Base-by-base conservation (phyloP, 495 filamentous ascomycete species). In the Talaromyces adpressus region DNA sequence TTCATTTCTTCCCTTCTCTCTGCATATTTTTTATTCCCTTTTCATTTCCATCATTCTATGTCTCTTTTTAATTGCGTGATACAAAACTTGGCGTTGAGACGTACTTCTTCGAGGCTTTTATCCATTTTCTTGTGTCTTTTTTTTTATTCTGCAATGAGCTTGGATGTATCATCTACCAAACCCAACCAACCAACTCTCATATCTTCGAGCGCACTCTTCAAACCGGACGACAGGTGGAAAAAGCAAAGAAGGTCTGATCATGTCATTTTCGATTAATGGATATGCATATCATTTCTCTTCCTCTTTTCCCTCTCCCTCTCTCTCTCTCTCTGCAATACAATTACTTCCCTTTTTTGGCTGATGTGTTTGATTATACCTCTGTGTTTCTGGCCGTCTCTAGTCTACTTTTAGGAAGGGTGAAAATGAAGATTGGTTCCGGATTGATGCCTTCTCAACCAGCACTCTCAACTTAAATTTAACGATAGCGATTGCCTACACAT, bases 11-110 rank as follows among this genome's bases (percentile, higher is more conserved):
- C 45, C 32, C 25, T 61, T 61, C 59, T 66, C 63, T 66, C 47
- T 63, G 59, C 63, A 61, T 68, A 45, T 65, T 58, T 68, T 63
- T 66, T 68, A 66, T 72, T 67, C 70, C 66, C 68, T 53, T 61
- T 60, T 63, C 66, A 68, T 70, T 69, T 68, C 65, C 68, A 66
- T 70, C 61, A 71, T 71, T 67, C 65, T 61, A 63, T 67, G 62
- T 57, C 36, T 61, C 64, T 62, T 65, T 68, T 62, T 51, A 62
- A 32, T 45, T 59, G 49, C 53, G 59, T 68, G 64, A 68, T 61
- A 73, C 70, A 72, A 71, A 78, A 71, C 68, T 73, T 71, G 77
- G 77, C 77, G 77, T 80, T 79, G 69, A 76, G 70, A 73, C 71
- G 72, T 73, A 71, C 65, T 68, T 62, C 67, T 72, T 63, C 71